phyloP scores from a whole-genome alignment of 768 basidiomycete species.

The Sporobolomyces pararoseus region DNA sequence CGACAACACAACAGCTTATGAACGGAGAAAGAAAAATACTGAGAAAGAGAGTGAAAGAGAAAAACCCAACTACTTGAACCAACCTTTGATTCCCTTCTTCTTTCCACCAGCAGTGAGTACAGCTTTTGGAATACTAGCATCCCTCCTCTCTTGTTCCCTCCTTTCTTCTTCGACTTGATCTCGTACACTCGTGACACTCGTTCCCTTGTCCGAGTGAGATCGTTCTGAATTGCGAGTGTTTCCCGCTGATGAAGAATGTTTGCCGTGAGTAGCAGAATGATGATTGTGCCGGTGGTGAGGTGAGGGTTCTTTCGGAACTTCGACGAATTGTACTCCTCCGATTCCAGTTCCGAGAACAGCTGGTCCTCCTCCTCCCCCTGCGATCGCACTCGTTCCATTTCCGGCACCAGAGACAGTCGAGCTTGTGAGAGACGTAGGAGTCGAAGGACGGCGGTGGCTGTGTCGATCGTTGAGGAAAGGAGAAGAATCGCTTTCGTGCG shows the following conservation, averaged over 20 bases:
- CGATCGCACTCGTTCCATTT: background rate
- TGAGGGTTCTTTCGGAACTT: slow-evolving; percentile 14
- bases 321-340: slow-evolving; percentile 36
- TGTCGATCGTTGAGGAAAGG: too few relatives aligned
- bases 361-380: too few relatives aligned
- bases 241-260: background rate
- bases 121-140: slow-evolving; percentile 20
- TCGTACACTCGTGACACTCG: background rate
- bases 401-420: background rate
- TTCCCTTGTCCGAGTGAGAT: slow-evolving; percentile 26
- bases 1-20: background rate
- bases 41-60: background rate
- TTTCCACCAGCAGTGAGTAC: slow-evolving; percentile 25
- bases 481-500: background rate
- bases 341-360: slow-evolving; percentile 18
- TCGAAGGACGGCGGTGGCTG: background rate
- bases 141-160: slow-evolving; percentile 14
- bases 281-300: background rate
- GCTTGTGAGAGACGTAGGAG: background rate
- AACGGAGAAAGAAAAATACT: background rate
- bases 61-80: background rate
- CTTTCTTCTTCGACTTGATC: slow-evolving; percentile 35
- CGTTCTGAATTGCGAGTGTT: slow-evolving; percentile 26
- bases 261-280: background rate
- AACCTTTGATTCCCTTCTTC: slow-evolving; percentile 17